Percentiles rank a stretch among this genome's conserved stretches.
These are phyloP conservation scores for Cardamine resedifolia DNA, from an alignment of 345 rosid species.

Conservation along the genomic window DNA sequence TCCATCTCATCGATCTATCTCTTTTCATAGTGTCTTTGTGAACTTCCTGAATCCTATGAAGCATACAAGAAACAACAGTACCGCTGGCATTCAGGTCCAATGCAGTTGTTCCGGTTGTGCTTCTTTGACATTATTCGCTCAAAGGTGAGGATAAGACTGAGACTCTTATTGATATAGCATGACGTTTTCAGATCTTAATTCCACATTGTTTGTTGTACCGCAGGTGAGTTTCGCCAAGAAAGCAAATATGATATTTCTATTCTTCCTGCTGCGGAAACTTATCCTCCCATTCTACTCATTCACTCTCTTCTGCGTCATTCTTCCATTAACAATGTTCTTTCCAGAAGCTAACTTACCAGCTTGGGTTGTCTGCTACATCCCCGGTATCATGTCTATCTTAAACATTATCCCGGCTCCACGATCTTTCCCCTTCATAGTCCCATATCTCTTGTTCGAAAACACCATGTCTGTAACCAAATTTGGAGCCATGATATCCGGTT, in stretches of 20 bases:
- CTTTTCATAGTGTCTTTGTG: constrained; percentile 69
- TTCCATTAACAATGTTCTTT: constrained; percentile 84
- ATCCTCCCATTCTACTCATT: constrained; percentile 91
- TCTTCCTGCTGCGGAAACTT: constrained; percentile 85
- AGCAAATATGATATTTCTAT: constrained; percentile 79
- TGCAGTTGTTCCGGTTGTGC: constrained; percentile 87
- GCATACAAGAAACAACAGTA: constrained; percentile 96
- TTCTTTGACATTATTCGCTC: constrained; percentile 68
- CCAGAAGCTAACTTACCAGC: constrained; percentile 89
- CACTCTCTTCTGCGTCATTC: constrained; percentile 93
- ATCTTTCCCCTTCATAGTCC: constrained; percentile 84
- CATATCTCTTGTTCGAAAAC: constrained; percentile 84
- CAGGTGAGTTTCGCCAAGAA: constrained; percentile 77
- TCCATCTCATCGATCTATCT: neutral
- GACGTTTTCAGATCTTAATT: neutral
- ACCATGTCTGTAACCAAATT: constrained; percentile 95
- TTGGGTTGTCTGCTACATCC: constrained; percentile 92
- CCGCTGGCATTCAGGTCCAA: constrained; percentile 99
- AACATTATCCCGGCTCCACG: constrained; percentile 80
- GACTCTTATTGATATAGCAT: neutral
- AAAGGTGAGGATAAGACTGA: constrained; percentile 47
- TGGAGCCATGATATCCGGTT: constrained; percentile 85
- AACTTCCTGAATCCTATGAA: constrained; percentile 94
- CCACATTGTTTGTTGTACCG: neutral
- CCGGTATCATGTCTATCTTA: constrained; percentile 80